These are phyloP conservation scores for Punctularia strigosozonata DNA, from an alignment of 768 basidiomycete species.

Conservation along the genomic window DNA sequence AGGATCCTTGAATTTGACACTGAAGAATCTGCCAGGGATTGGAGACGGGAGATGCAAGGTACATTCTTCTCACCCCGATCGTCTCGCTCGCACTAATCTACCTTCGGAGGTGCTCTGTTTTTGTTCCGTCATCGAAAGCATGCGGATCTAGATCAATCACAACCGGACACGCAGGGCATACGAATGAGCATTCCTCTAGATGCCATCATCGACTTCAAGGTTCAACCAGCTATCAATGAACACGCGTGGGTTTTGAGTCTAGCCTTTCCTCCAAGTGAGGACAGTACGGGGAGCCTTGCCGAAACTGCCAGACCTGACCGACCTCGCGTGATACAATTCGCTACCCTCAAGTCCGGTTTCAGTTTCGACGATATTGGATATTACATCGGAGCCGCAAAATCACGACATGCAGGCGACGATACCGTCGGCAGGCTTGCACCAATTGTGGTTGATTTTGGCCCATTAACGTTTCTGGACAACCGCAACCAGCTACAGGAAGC, in stretches of 20 bases:
- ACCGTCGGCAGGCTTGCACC: constrained; percentile 9
- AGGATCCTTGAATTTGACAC: constrained; percentile 41
- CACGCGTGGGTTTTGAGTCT: constrained; percentile 11
- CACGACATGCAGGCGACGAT: constrained; percentile 5
- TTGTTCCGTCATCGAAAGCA: constrained; percentile 30
- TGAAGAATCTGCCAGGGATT: constrained; percentile 36
- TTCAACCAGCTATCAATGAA: constrained; percentile 8
- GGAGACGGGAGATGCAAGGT: constrained; percentile 38
- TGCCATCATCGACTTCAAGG: constrained; percentile 19
- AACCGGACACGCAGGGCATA: constrained; percentile 25
- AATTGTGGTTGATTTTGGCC: constrained; percentile 30
- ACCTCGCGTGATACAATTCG: constrained; percentile 19
- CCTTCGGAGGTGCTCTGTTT: constrained; percentile 28
- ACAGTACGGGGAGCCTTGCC: not conserved
- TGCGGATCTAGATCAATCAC: constrained; percentile 15
- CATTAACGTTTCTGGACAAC: constrained; percentile 22
- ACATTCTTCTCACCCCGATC: constrained; percentile 2
- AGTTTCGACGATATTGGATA: constrained; percentile 18
- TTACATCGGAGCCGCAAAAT: constrained; percentile 18
- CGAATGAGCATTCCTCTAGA: constrained; percentile 34
- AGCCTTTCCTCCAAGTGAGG: constrained; percentile 3
- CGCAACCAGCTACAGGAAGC: constrained; percentile 1
- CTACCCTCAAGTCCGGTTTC: constrained; percentile 13
- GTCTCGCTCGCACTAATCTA: not conserved
- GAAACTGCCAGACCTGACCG: not conserved